phyloP scores from a whole-genome alignment of 139 green algal genomes.

The Pseudopediastrum boryanum region DNA sequence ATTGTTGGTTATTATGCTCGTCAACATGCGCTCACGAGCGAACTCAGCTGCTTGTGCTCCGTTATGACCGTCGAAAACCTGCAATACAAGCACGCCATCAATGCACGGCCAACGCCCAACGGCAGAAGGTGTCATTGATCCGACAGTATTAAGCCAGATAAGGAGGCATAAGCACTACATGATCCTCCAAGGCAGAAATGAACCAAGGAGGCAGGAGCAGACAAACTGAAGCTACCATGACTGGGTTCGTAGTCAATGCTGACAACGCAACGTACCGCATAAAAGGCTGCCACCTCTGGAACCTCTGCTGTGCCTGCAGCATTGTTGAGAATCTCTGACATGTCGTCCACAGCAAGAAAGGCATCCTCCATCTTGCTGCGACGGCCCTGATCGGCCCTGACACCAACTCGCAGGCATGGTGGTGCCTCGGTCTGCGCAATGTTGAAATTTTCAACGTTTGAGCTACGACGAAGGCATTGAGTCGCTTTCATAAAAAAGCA shows the following conservation, averaged over 20 bases:
- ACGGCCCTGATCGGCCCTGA: not conserved
- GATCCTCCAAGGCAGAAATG: not conserved
- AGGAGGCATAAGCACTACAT: not conserved
- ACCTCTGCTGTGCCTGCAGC: not conserved
- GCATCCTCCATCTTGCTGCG: constrained; percentile 21
- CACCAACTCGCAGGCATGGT: too few species aligned
- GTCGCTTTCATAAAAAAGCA: too few species aligned
- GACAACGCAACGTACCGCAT: not conserved
- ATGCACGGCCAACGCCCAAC: not conserved
- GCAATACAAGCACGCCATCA: not conserved
- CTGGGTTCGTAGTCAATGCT: not conserved
- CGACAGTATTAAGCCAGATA: not conserved
- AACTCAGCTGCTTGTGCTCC: constrained; percentile 30
- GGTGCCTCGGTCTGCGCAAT: too few species aligned
- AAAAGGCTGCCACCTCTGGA: constrained; percentile 18
- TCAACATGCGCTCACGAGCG: constrained; percentile 18
- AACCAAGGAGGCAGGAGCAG: too few species aligned
- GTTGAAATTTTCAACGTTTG: too few species aligned
- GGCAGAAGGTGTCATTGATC: not conserved
- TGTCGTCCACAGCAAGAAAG: not conserved
- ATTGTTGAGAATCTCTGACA: not conserved
- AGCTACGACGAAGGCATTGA: too few species aligned
- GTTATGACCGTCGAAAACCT: constrained; percentile 31
- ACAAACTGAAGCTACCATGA: too few species aligned
- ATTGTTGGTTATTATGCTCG: not conserved